A percentile compares a stretch with the other conserved stretches of the same genome.
Evolutionary conservation across 2,329 filamentous ascomycete genomes (phyloP).

Genomic region (Bipolaris cookei): DNA sequence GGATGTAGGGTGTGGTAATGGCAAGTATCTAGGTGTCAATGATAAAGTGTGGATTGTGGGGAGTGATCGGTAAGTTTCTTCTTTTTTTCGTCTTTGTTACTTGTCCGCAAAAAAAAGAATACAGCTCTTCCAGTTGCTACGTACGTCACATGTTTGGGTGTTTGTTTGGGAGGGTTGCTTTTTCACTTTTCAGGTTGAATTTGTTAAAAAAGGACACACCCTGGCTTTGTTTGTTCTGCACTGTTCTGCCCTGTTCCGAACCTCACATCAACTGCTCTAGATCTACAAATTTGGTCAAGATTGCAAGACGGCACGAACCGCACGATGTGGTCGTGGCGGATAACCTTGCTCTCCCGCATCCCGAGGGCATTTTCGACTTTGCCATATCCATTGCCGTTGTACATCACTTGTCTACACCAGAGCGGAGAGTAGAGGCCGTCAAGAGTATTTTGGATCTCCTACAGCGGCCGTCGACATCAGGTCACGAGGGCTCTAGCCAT

Average conservation of each 20-base stretch:
- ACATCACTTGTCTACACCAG: conserved; percentile 85
- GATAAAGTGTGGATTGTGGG: conserved; percentile 72
- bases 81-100: conserved; percentile 15
- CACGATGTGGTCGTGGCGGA: conserved; percentile 81
- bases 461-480: conserved; percentile 22
- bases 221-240: not conserved
- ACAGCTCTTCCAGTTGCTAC: not conserved
- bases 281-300: conserved; percentile 64
- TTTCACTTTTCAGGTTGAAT: not conserved
- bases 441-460: conserved; percentile 72
- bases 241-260: not conserved
- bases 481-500: not conserved
- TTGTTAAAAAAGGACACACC: too few species aligned
- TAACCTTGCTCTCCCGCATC: conserved; percentile 82
- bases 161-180: too few species aligned
- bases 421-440: conserved; percentile 75
- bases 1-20: conserved; percentile 95
- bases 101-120: not conserved
- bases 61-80: conserved; percentile 73
- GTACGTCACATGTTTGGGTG: not conserved
- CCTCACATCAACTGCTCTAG: conserved; percentile 41
- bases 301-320: conserved; percentile 61
- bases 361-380: conserved; percentile 72
- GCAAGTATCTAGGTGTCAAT: conserved; percentile 89
- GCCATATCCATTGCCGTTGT: conserved; percentile 93